Percentiles rank a stretch among this genome's conserved stretches.
Evolutionary conservation across 108 stramenopile genomes (phyloP).

Genomic region (Poteriospumella lacustris): DNA sequence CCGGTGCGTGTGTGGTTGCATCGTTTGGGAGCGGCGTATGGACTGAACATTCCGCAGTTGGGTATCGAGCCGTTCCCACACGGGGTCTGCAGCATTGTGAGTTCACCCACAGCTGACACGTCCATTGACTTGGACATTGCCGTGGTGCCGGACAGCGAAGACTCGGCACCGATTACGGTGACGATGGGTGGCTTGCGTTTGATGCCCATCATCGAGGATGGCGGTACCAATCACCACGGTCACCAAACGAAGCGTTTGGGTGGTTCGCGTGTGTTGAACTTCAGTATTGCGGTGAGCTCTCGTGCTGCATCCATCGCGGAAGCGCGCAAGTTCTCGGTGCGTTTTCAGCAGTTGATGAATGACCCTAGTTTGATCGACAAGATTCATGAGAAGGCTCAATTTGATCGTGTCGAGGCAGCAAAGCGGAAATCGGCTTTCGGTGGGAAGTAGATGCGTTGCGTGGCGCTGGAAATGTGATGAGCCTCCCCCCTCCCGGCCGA

Average conservation of each 20-base stretch:
- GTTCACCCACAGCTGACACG: neutral
- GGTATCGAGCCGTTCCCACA: neutral
- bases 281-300: neutral
- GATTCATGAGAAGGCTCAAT: neutral
- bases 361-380: constrained; percentile 6
- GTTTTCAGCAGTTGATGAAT: constrained; percentile 13
- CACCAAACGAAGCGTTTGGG: neutral
- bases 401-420: neutral
- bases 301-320: constrained; percentile 8
- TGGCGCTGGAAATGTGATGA: neutral
- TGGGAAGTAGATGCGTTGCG: neutral
- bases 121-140: constrained; percentile 4
- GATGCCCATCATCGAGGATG: neutral
- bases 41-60: neutral
- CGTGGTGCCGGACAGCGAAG: neutral
- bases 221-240: too few species aligned
- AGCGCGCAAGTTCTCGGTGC: neutral
- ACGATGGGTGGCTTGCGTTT: constrained; percentile 14
- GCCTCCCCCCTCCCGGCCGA: neutral
- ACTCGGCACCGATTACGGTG: neutral
- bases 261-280: constrained; percentile 11
- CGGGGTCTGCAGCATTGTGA: constrained; percentile 10
- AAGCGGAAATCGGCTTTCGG: neutral
- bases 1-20: neutral
- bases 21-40: neutral